Percentiles rank a stretch among this genome's conserved stretches.
These are phyloP conservation scores for Magnolia kwangsiensis DNA, from an alignment of 164 flowering plant species.

Conservation along the genomic window DNA sequence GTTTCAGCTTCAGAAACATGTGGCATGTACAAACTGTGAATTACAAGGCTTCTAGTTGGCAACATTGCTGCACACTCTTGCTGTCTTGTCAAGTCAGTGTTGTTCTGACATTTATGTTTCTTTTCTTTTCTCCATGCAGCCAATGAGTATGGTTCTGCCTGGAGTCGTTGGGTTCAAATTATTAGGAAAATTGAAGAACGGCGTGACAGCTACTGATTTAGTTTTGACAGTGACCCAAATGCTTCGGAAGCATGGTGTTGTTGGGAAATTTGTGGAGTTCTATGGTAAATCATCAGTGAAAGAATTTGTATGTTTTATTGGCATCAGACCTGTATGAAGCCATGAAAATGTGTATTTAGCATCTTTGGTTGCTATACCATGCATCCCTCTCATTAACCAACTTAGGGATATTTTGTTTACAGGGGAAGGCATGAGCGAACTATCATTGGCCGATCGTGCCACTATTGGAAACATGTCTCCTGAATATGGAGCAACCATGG, in stretches of 20 bases:
- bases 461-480: constrained; percentile 98
- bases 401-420: constrained; percentile 5
- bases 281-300: constrained; percentile 50
- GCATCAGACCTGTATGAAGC: not conserved
- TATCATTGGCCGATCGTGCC: constrained; percentile 90
- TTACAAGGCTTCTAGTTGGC: not conserved
- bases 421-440: constrained; percentile 83
- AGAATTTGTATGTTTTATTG: not conserved
- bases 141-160: constrained; percentile 99
- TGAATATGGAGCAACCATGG: constrained; percentile 99
- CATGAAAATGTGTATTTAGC: not conserved
- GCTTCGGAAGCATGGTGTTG: constrained; percentile 92
- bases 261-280: constrained; percentile 94
- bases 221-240: constrained; percentile 94
- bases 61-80: not conserved
- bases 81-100: not conserved
- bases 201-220: constrained; percentile 94
- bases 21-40: not conserved
- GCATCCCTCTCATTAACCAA: not conserved
- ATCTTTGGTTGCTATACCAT: not conserved
- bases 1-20: not conserved
- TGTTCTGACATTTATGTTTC: not conserved
- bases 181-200: constrained; percentile 64
- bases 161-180: constrained; percentile 95
- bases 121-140: constrained; percentile 38